Conservation (phyloP, 2,329 filamentous ascomycete species). For the Colletotrichum trifolii region DNA sequence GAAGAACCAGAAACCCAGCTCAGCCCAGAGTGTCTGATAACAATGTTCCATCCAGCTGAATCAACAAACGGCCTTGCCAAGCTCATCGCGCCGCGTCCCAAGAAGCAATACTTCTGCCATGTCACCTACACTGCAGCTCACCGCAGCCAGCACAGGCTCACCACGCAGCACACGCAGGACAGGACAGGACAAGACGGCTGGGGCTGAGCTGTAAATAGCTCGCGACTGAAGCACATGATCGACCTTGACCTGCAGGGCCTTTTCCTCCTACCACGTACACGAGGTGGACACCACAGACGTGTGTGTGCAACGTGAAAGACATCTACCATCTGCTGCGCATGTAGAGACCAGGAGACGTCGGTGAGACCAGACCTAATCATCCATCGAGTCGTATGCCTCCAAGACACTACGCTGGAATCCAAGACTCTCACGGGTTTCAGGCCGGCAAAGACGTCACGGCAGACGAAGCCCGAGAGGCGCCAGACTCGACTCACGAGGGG, state of each 20-base stretch:
- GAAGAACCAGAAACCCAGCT: slow-evolving; percentile 9
- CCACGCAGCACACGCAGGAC: too few relatives aligned
- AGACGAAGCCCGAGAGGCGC: too few relatives aligned
- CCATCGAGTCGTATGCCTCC: background rate
- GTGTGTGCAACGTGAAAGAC: too few relatives aligned
- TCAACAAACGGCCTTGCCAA: slow-evolving; percentile 34
- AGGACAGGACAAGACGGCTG: background rate
- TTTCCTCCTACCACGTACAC: background rate
- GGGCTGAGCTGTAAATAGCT: slow-evolving; percentile 19
- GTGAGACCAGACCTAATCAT: background rate
- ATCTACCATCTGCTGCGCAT: background rate
- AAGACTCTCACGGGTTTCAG: slow-evolving; percentile 7
- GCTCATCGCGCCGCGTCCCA: slow-evolving; percentile 2
- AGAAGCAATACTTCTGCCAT: slow-evolving; percentile 21
- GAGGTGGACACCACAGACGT: background rate
- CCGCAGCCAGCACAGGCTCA: background rate
- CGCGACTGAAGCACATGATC: background rate
- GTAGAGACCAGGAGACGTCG: background rate
- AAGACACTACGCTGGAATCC: background rate
- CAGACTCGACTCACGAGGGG: background rate
- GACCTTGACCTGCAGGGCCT: slow-evolving; percentile 18
- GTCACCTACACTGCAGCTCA: slow-evolving; percentile 6
- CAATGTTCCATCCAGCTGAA: slow-evolving; percentile 18
- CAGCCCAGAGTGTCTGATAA: slow-evolving; percentile 1
- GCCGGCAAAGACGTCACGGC: too few relatives aligned